Base-by-base conservation (phyloP, 2,329 filamentous ascomycete species). In the Curvularia lunata region DNA sequence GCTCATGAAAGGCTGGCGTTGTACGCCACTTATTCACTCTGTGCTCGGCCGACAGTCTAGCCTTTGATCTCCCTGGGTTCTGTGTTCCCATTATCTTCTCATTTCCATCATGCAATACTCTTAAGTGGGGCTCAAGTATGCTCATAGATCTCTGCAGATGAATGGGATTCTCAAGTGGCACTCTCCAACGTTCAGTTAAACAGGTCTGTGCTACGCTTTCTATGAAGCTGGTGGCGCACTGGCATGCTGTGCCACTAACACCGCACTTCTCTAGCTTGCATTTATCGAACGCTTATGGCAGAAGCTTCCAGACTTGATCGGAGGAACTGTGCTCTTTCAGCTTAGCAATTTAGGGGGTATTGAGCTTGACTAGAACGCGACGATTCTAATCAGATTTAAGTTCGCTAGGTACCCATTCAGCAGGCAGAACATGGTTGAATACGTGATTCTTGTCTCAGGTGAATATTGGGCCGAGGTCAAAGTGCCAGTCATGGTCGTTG, bases 301-400 rank as follows among this genome's bases (percentile, higher is more conserved):
- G 27, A 21, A 42, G 51, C 51, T 25, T 28, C 55, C 51, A 51
- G 32, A 37, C 52, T 58, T 42, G 13, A 58, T 58, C n/a, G 47
- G 47, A 47, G 34, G 42, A 55, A 58, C 48, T 47, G 41, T 58
- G 3, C 34, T 40, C 23, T 38, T 40, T 49, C 27, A 27, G 10
- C 21, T 19, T 19, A 23, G 13, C 32, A 27, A 19, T 16, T 16
- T 10, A 19, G 27, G 18, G 21, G n/a, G 10, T 21, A 30, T 21
- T 13, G 10, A n/a, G 25, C 8, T 18, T 18, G 13, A 12, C 23
- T 16, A 21, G 34, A 38, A 23, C 9, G 23, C 34, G 21, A n/a
- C 47, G 47, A 34, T 19, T 34, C 10, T 40, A 34, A 28, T 23
- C 18, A 46, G 13, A 28, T 28, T 18, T 49, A 18, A 28, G n/a